Evolutionary conservation across 2,329 filamentous ascomycete species (phyloP).

Genomic region (Trichoderma simmonsii): DNA sequence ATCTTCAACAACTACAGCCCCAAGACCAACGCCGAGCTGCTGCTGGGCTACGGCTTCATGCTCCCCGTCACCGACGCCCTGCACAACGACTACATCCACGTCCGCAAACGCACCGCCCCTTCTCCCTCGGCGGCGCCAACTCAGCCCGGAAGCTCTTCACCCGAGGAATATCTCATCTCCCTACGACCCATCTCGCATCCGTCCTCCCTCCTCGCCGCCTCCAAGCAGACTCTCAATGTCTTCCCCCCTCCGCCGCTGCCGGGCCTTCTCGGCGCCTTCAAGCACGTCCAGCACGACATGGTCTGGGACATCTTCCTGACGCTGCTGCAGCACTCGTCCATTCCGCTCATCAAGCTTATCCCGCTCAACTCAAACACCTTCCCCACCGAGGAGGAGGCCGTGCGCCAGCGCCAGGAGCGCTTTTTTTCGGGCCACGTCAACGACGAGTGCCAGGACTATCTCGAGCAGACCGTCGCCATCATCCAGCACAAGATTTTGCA

Average conservation of each 20-base stretch:
- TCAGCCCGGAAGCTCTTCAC: conserved; percentile 3
- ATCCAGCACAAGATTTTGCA: conserved; percentile 44
- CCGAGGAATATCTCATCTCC: conserved; percentile 51
- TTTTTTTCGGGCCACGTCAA: conserved; percentile 34
- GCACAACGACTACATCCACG: conserved; percentile 60
- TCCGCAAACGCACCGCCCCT: conserved; percentile 42
- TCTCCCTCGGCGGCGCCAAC: not conserved
- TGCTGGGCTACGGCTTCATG: conserved; percentile 62
- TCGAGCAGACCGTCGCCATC: conserved; percentile 38
- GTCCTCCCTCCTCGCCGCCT: conserved; percentile 46
- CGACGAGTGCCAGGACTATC: conserved; percentile 26
- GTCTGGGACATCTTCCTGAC: conserved; percentile 47
- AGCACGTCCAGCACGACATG: conserved; percentile 52
- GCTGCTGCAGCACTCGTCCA: conserved; percentile 33
- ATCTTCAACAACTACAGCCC: conserved; percentile 69
- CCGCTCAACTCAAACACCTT: conserved; percentile 19
- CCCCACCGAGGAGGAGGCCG: conserved; percentile 29
- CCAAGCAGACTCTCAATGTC: conserved; percentile 37
- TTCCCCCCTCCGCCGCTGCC: conserved; percentile 24
- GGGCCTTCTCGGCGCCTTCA: conserved; percentile 39
- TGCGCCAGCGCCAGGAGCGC: conserved; percentile 24
- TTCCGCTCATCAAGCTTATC: conserved; percentile 29
- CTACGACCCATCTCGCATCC: conserved; percentile 46
- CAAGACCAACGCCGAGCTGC: conserved; percentile 70
- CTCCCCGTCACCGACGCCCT: conserved; percentile 45